phyloP scores from a whole-genome alignment of 495 filamentous ascomycete genomes.

The Oleoguttula mirabilis region DNA sequence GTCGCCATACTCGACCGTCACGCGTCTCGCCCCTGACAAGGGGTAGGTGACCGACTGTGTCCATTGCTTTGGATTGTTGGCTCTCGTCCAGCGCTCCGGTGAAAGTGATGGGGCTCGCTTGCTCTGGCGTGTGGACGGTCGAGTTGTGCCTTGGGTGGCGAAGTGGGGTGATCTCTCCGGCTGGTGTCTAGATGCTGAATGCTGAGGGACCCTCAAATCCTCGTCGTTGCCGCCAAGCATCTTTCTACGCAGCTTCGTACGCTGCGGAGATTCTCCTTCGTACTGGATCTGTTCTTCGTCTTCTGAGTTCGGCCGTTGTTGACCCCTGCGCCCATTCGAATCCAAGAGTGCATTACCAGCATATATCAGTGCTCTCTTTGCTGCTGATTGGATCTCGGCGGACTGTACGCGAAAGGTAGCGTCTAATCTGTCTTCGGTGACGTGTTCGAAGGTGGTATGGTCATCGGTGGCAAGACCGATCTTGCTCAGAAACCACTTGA shows the following conservation, averaged over 20 bases:
- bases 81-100: slow-evolving; percentile 9
- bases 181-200: too few species aligned
- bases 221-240: background rate
- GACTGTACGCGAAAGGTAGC: background rate
- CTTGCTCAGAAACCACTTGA: slow-evolving; percentile 1
- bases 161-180: background rate
- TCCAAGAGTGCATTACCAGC: background rate
- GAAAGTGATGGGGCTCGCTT: slow-evolving; percentile 4
- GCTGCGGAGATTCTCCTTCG: background rate
- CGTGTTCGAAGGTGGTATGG: background rate
- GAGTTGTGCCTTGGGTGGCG: background rate
- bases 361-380: background rate
- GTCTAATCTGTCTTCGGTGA: background rate
- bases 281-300: slow-evolving; percentile 5
- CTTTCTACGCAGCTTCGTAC: background rate
- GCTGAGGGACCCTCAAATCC: background rate
- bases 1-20: slow-evolving; percentile 67
- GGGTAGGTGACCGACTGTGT: slow-evolving; percentile 58
- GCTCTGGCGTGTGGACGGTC: background rate
- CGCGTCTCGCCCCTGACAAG: slow-evolving; percentile 49
- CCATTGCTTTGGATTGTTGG: slow-evolving; percentile 21
- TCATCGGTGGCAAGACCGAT: background rate
- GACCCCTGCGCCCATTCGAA: background rate
- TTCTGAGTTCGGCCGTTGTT: background rate
- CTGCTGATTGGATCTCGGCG: background rate